Percentiles rank a stretch among this genome's conserved stretches.
These are phyloP conservation scores for Coemansia sp. DNA, from an alignment of 192 early-diverging fungal species.

Conservation along the genomic window DNA sequence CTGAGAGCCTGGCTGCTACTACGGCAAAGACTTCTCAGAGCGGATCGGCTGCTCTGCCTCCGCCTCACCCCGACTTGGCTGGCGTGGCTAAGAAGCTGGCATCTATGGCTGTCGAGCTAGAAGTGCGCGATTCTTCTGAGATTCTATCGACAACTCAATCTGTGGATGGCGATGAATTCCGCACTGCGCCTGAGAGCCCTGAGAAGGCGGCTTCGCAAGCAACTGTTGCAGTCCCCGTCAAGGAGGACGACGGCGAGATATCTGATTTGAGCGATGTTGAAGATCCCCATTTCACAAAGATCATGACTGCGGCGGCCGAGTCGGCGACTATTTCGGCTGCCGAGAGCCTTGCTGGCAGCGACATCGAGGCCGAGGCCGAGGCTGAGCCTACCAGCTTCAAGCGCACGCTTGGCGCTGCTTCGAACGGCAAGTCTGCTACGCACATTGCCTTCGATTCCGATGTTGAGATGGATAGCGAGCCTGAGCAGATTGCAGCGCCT, in stretches of 20 bases:
- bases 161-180: constrained; percentile 18
- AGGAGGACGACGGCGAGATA: constrained; percentile 25
- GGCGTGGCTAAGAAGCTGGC: constrained; percentile 22
- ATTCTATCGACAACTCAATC: constrained; percentile 12
- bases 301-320: constrained; percentile 40
- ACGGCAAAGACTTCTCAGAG: background rate
- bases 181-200: constrained; percentile 32
- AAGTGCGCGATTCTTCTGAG: background rate
- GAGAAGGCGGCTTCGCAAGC: constrained; percentile 7
- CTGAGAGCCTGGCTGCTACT: background rate
- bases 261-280: constrained; percentile 51
- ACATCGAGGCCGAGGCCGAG: background rate
- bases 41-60: constrained; percentile 9
- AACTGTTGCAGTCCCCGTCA: background rate
- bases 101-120: constrained; percentile 7
- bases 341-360: constrained; percentile 31
- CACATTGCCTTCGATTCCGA: constrained; percentile 25
- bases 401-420: background rate
- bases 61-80: constrained; percentile 26
- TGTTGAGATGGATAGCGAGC: constrained; percentile 15
- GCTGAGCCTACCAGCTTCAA: background rate
- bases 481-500: background rate
- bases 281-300: constrained; percentile 42
- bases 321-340: constrained; percentile 30
- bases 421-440: background rate